These are phyloP conservation scores for Sambucus nigra DNA, from an alignment of 129 eudicot genomes.

Conservation along the genomic window DNA sequence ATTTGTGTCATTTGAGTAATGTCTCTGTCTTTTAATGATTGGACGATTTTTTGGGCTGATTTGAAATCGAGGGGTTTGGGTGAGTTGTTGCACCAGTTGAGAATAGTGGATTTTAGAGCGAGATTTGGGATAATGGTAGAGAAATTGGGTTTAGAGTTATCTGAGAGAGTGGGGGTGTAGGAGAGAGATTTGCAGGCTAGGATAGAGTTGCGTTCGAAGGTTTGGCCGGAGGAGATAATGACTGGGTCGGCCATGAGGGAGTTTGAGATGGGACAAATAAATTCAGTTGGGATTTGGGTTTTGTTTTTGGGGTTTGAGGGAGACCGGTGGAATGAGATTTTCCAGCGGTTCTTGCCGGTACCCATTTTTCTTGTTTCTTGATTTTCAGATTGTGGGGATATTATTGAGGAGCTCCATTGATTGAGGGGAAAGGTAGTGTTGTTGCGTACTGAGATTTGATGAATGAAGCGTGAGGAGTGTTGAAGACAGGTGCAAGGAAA, in stretches of 20 bases:
- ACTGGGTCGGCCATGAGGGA: slow-evolving; percentile 80
- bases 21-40: background rate
- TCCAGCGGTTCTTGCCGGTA: slow-evolving; percentile 46
- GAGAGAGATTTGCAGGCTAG: slow-evolving; percentile 44
- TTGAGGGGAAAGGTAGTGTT: background rate
- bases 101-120: slow-evolving; percentile 69
- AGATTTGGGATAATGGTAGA: slow-evolving; percentile 63
- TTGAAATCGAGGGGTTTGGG: slow-evolving; percentile 37
- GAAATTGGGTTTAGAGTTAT: slow-evolving; percentile 49
- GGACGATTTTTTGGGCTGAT: slow-evolving; percentile 33
- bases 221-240: slow-evolving; percentile 69
- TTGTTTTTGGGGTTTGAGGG: slow-evolving; percentile 16
- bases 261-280: slow-evolving; percentile 56
- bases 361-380: slow-evolving; percentile 35
- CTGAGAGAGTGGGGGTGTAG: slow-evolving; percentile 24
- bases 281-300: slow-evolving; percentile 32
- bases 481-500: no score
- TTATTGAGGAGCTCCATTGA: background rate
- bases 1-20: background rate
- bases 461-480: background rate
- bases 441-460: background rate
- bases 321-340: slow-evolving; percentile 37
- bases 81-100: slow-evolving; percentile 35
- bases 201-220: slow-evolving; percentile 70
- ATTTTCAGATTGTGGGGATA: no score